Evolutionary conservation across 2,329 filamentous ascomycete species (phyloP), one percentile per base, ranked within the genome.

Genomic region (Macrophomina phaseolina): DNA sequence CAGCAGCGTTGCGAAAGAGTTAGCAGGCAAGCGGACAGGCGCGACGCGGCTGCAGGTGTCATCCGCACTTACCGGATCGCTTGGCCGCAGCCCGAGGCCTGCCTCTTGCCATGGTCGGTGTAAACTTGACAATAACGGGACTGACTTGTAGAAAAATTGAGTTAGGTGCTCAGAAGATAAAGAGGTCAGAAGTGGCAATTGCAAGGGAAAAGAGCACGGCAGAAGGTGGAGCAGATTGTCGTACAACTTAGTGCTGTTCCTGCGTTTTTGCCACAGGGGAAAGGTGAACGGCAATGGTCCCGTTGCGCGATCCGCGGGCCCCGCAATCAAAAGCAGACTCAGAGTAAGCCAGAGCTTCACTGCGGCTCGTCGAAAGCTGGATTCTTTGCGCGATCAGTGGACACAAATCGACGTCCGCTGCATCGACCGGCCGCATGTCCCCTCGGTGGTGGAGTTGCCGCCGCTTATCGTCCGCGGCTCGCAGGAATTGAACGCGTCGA

Each of bases 251-350:
- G 61, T 23, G 61, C 36, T 30, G 48, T 23, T 53, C 36, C 14
- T 64, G 16, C 40, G 42, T 45, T 64, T 23, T 64, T 53, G 61
- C 61, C 61, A 64, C 61, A 53, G 38, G 38, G 61, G 48, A 64
- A 64, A 64, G 34, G 32, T 46, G 36, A 32, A 62, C 32, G 45
- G 32, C 28, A 34, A 30, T 16, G 38, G 45, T 28, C 11, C 34
- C 45, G 30, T 23, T 38, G 45, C 58, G 12, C 16, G 12, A 34
- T 12, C 28, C 42, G 40, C 30, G 23, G 18, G n/a, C 3, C 18
- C 3, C 45, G n/a, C 23, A 23, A 36, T 48, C 12, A 62, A 62
- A 49, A 45, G 28, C 14, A 5, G 30, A n/a, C n/a, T 28, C n/a
- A 16, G 45, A 40, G 38, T 5, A 49, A 16, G 30, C 42, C n/a